Base-by-base conservation (phyloP, 2,329 filamentous ascomycete genomes). In the Knufia fluminis region DNA sequence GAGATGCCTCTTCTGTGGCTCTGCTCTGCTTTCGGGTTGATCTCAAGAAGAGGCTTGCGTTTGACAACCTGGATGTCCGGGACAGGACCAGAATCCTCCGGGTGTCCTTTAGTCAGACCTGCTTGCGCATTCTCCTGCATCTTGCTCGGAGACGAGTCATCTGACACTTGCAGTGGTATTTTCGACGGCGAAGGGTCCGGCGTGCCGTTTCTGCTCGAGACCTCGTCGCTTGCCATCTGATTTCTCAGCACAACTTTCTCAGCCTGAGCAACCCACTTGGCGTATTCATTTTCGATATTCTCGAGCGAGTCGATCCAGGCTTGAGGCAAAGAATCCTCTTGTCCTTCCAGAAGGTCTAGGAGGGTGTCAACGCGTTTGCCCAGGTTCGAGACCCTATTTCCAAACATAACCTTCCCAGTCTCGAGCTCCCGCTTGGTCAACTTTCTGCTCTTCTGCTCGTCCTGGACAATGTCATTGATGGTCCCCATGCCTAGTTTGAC, bases 261-360 rank as follows among this genome's bases (percentile, higher is more conserved):
- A 26, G 86, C 89, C 42, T 83, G 76, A 42, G 84, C 82, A 38
- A 82, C 80, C 92, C 92, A 98, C 20, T 82, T 77, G 6, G 81
- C 79, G 65, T 91, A 95, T 24, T 82, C 78, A 9, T 76, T 72
- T 64, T 98, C 92, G 3, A 94, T 72, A 0, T 70, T 68, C 64
- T 97, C 92, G 69, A 97, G 83, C 3, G 82, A 77, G 59, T 94
- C 87, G 49, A 97, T 79, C 92, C 91, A 98, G 23, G 71, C 65
- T 35, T 94, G 85, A 0, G 92, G 92, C 8, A 98, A 71, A 0
- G 85, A 87, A 60, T 98, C 92, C 38, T 84, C 75, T 48, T 82
- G 75, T 1, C 88, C 90, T 65, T 97, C 92, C 1, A 97, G 73
- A 26, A 79, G 76, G 66, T 98, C 90, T 12, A 98, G 75, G 77